These are phyloP conservation scores for Thermomyces lanuginosus DNA, from an alignment of 2,329 filamentous ascomycete species.

Conservation along the genomic window DNA sequence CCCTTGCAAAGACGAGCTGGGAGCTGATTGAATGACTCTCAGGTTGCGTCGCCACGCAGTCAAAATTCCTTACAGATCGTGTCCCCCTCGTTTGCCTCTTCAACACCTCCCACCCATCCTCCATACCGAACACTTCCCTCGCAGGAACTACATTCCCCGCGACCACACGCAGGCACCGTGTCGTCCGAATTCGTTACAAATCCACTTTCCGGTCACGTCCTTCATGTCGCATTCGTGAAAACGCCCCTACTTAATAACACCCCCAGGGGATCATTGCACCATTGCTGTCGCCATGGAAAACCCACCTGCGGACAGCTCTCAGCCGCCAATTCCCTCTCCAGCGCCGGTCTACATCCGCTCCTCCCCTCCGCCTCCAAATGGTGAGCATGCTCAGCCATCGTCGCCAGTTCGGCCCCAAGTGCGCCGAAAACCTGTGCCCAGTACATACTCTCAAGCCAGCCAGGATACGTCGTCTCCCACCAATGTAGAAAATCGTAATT, in stretches of 20 bases:
- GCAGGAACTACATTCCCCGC: neutral
- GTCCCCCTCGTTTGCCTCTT: too few relatives aligned
- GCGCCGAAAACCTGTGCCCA: too few relatives aligned
- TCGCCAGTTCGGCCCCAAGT: slow-evolving; percentile 6
- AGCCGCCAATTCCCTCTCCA: too few relatives aligned
- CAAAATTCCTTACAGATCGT: too few relatives aligned
- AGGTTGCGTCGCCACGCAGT: too few relatives aligned
- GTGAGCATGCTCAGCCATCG: slow-evolving; percentile 8
- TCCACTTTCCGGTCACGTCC: neutral
- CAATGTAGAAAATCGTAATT: too few relatives aligned
- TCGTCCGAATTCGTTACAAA: neutral
- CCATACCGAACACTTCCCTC: neutral
- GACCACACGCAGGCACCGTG: too few relatives aligned
- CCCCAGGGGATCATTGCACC: neutral
- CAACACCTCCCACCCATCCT: slow-evolving; percentile 1
- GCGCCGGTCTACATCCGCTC: slow-evolving; percentile 28
- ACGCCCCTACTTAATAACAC: neutral
- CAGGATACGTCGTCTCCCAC: too few relatives aligned
- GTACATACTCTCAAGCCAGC: too few relatives aligned
- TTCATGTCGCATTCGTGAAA: neutral
- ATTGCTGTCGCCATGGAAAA: slow-evolving; percentile 4
- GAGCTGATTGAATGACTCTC: too few relatives aligned
- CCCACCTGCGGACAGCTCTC: slow-evolving; percentile 22
- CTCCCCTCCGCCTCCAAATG: slow-evolving; percentile 15
- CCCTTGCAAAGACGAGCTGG: too few relatives aligned